Percentiles rank a stretch among this genome's conserved stretches.
phyloP scores from a whole-genome alignment of 2,329 filamentous ascomycete genomes.

The Diaporthe sp. region DNA sequence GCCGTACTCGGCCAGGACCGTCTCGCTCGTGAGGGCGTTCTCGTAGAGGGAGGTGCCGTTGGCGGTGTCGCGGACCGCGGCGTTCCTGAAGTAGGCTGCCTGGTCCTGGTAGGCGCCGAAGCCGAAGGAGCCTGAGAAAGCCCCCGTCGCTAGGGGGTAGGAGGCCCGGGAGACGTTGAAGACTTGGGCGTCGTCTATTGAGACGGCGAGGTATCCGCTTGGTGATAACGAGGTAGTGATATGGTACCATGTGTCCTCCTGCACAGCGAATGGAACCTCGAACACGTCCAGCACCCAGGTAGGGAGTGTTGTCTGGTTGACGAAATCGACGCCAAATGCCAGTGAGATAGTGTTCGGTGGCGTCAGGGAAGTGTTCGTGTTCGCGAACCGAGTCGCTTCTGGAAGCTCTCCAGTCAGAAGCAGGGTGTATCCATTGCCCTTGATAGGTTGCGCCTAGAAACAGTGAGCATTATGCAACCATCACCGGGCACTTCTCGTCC shows the following conservation, averaged over 20 bases:
- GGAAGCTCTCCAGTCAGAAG: constrained; percentile 9
- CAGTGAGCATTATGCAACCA: not conserved
- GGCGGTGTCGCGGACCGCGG: constrained; percentile 46
- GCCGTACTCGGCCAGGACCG: constrained; percentile 54
- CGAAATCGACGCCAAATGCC: constrained; percentile 52
- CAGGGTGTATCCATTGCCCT: constrained; percentile 19
- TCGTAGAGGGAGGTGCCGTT: constrained; percentile 53
- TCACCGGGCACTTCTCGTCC: not conserved
- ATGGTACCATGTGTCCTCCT: constrained; percentile 54
- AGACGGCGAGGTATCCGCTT: constrained; percentile 48
- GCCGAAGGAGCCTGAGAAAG: constrained; percentile 52
- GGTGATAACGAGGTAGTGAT: constrained; percentile 50
- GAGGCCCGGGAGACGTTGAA: constrained; percentile 42
- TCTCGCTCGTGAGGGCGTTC: constrained; percentile 47
- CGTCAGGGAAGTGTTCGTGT: constrained; percentile 52
- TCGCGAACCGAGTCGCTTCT: constrained; percentile 45
- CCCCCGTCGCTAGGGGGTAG: constrained; percentile 26
- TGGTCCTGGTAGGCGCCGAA: constrained; percentile 60
- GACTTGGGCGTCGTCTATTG: constrained; percentile 47
- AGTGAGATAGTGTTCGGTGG: constrained; percentile 54
- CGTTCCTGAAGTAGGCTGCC: constrained; percentile 53
- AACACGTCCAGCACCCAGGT: constrained; percentile 48
- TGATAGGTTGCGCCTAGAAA: constrained; percentile 1
- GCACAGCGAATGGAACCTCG: constrained; percentile 46
- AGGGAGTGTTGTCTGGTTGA: constrained; percentile 54